Evolutionary conservation across 129 eudicot genomes (phyloP), one percentile per base, ranked within the genome.

Genomic region (Scalesia atractyloides): DNA sequence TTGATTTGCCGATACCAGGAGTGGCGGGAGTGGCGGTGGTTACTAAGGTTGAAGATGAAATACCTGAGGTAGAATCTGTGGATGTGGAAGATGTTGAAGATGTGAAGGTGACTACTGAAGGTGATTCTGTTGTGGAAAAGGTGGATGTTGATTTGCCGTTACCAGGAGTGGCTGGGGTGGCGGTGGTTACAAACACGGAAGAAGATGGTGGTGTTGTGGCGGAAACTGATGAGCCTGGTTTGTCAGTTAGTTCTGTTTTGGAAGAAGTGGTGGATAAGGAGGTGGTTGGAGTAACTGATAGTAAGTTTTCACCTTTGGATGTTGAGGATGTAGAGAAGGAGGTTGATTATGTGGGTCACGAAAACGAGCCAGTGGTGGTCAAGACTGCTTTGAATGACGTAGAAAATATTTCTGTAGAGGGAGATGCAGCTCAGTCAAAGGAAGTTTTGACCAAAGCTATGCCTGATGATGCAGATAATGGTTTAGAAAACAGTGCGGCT

Each of bases 131-230:
- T 48, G 87, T 87, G 82, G 89, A 87, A 62, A 62, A 79, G 11
- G 58, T 79, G 19, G 20, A 78, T 64, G 90, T 80, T 41, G 84
- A 85, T 70, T 73, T 77, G 64, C 74, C 69, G 14, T 66, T 60
- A 50, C 81, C 84, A 0, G 87, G 88, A 59, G 85, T 80, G 43
- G 73, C 83, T 0, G 88, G 87, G 37, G 89, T 84, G 63, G 85
- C 77, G 14, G 86, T 86, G 49, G 83, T 84, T 67, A 84, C 71
- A 15, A 65, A 82, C 18, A 43, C 48, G 46, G 89, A 83, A n/a
- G 87, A 78, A 64, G 83, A 51, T 66, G 86, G 79, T 6, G 76
- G 39, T 74, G 68, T 3, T 64, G 70, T 37, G 76, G 81, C 49
- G 16, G 53, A 5, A 7, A 68, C 13, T 4, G 78, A 59, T 72